Evolutionary conservation across 2,329 filamentous ascomycete species (phyloP).

Genomic region (Arthrobotrys entomopaga): DNA sequence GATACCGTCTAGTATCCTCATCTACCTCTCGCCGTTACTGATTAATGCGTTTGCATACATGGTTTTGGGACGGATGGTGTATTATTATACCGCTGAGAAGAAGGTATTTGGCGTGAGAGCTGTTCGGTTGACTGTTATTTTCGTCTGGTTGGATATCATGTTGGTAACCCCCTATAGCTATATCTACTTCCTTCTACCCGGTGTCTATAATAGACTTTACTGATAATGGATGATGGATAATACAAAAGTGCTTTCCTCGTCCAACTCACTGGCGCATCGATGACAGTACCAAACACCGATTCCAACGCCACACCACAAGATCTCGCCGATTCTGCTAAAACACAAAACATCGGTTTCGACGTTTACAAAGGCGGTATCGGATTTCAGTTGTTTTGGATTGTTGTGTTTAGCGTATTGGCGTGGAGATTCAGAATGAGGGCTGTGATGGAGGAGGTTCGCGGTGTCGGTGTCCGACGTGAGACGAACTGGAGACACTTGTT

Average conservation of each 20-base stretch:
- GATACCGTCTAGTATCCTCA: constrained; percentile 62
- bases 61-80: constrained; percentile 61
- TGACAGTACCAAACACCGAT: constrained; percentile 58
- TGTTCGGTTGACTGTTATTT: constrained; percentile 63
- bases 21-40: constrained; percentile 62
- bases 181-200: background rate
- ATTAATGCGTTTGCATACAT: constrained; percentile 61
- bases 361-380: constrained; percentile 69
- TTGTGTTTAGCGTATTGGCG: constrained; percentile 64
- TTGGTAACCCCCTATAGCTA: constrained; percentile 55
- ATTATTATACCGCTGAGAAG: constrained; percentile 62
- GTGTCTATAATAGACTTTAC: too few species aligned
- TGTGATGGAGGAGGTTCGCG: constrained; percentile 12
- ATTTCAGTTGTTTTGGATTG: constrained; percentile 66
- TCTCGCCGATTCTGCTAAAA: constrained; percentile 57
- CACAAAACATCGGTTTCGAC: constrained; percentile 61
- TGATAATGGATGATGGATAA: too few species aligned
- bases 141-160: constrained; percentile 66
- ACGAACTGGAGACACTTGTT: constrained; percentile 59
- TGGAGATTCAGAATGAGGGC: constrained; percentile 60
- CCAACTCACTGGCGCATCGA: constrained; percentile 64
- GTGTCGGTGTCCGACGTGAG: constrained; percentile 17
- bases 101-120: constrained; percentile 61
- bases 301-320: constrained; percentile 61
- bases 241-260: constrained; percentile 63